Conservation (phyloP, 257 asterid species). For the Cynanchum wilfordii region DNA sequence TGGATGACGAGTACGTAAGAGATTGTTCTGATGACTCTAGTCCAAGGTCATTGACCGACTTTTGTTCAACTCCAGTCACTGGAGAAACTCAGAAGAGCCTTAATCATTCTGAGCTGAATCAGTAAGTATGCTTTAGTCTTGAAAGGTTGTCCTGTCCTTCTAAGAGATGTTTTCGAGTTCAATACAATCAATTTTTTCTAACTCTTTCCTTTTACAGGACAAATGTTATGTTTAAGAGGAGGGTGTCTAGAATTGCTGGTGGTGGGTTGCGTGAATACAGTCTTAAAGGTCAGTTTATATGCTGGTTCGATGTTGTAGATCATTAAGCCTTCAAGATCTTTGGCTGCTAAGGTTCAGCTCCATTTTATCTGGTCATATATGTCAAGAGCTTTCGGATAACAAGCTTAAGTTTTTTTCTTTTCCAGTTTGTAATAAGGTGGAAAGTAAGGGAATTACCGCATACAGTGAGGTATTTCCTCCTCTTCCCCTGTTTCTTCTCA, state of each 20-base stretch:
- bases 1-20: not conserved
- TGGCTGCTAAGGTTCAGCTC: not conserved
- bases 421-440: conserved; percentile 27
- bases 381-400: not conserved
- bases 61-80: not conserved
- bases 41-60: not conserved
- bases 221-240: conserved; percentile 8
- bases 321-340: not conserved
- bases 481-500: not conserved
- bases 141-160: not conserved
- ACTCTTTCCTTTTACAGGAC: not conserved
- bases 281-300: conserved; percentile 19
- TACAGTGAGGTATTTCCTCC: conserved; percentile 18
- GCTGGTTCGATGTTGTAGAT: not conserved
- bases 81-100: not conserved
- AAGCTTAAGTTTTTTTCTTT: not conserved
- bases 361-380: not conserved
- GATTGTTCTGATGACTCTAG: not conserved
- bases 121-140: not conserved
- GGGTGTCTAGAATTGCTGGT: conserved; percentile 12
- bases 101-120: not conserved
- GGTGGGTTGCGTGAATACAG: conserved; percentile 25
- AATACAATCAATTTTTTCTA: not conserved
- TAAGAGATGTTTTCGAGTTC: not conserved
- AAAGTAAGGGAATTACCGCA: conserved; percentile 24